A percentile compares a stretch with the other conserved stretches of the same genome.
phyloP scores from a whole-genome alignment of 805 yeast genomes.

The Hanseniaspora hatyaiensis region DNA sequence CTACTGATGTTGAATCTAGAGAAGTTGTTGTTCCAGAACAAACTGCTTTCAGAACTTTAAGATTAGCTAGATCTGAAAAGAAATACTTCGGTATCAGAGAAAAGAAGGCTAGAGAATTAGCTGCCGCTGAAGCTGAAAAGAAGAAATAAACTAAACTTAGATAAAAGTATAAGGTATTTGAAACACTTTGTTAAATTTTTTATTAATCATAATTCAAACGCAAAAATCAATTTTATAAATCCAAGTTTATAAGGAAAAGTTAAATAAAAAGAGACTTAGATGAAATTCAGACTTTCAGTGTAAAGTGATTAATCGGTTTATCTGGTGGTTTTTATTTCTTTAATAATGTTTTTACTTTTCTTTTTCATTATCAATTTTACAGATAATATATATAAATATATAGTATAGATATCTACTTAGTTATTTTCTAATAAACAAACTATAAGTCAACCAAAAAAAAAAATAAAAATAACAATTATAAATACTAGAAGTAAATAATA shows the following conservation, averaged over 20 bases:
- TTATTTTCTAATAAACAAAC: neutral
- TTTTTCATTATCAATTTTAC: neutral
- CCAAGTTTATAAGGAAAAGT: too few relatives aligned
- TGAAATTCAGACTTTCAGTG: too few relatives aligned
- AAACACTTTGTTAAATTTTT: too few relatives aligned
- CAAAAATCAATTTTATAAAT: too few relatives aligned
- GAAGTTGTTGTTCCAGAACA: slow-evolving; percentile 69
- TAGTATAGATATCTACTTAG: slow-evolving; percentile 4
- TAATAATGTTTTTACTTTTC: neutral
- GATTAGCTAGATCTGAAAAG: slow-evolving; percentile 90
- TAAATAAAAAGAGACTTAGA: too few relatives aligned
- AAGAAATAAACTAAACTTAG: slow-evolving; percentile 56
- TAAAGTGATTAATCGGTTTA: too few relatives aligned
- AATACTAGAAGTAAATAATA: neutral
- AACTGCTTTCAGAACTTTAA: slow-evolving; percentile 87
- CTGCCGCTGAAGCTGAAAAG: slow-evolving; percentile 99
- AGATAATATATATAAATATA: too few relatives aligned
- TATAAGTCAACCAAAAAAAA: slow-evolving; percentile 5
- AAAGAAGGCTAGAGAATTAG: slow-evolving; percentile 93
- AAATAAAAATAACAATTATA: neutral
- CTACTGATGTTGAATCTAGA: slow-evolving; percentile 66
- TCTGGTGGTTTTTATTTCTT: too few relatives aligned
- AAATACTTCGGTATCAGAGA: slow-evolving; percentile 91
- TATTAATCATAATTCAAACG: too few relatives aligned
- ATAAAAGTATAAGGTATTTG: neutral